Evolutionary conservation across 2,329 filamentous ascomycete genomes (phyloP).

Genomic region (Xylaria sp.): DNA sequence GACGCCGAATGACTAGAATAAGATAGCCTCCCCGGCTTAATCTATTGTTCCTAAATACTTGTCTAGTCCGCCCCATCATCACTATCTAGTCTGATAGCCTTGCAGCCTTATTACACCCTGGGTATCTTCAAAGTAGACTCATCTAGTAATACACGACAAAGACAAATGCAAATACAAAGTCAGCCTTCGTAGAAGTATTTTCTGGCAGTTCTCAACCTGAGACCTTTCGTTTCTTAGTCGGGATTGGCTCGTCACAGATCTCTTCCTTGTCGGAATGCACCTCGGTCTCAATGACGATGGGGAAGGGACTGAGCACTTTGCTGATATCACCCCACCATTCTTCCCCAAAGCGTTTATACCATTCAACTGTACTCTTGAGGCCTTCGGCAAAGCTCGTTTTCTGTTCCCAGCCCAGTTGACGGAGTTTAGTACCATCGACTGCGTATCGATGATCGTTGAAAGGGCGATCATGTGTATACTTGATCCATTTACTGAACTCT

Average conservation of each 20-base stretch:
- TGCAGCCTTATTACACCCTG: conserved; percentile 14
- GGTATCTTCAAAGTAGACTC: conserved; percentile 29
- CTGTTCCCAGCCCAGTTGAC: conserved; percentile 75
- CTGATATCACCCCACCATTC: conserved; percentile 79
- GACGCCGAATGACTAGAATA: conserved; percentile 11
- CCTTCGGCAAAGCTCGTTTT: conserved; percentile 73
- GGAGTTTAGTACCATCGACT: conserved; percentile 75
- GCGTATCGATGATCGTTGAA: conserved; percentile 82
- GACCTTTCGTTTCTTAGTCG: conserved; percentile 48
- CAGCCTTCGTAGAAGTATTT: neutral
- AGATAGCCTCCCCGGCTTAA: neutral
- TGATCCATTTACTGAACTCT: conserved; percentile 72
- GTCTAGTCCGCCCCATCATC: conserved; percentile 1
- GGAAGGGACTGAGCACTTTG: conserved; percentile 75
- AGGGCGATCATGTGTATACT: conserved; percentile 80
- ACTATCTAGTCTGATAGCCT: conserved; percentile 13
- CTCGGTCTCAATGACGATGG: conserved; percentile 66
- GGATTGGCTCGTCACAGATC: conserved; percentile 48
- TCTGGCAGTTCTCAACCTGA: conserved; percentile 17
- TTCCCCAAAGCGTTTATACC: conserved; percentile 75
- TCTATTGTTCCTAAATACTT: neutral
- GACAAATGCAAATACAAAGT: conserved; percentile 4
- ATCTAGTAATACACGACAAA: conserved; percentile 24
- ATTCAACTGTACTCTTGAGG: conserved; percentile 72
- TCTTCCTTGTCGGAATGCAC: conserved; percentile 64